Evolutionary conservation across 495 filamentous ascomycete species (phyloP).

Genomic region (Annulohypoxylon bovei): DNA sequence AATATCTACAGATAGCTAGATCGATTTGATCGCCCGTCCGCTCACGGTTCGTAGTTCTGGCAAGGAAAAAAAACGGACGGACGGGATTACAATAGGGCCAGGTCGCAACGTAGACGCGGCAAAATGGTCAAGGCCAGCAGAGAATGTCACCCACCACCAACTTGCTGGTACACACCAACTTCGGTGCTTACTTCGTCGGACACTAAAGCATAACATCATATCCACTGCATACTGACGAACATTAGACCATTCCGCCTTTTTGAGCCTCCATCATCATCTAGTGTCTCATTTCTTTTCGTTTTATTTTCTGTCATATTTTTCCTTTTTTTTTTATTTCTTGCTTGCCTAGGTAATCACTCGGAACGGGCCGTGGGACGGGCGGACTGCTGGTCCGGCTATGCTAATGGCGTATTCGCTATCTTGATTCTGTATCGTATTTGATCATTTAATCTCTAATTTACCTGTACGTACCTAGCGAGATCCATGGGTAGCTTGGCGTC

Average conservation of each 20-base stretch:
- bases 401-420: slow-evolving; percentile 12
- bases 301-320: neutral
- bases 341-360: slow-evolving; percentile 5
- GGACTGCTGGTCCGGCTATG: neutral
- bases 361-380: slow-evolving; percentile 29
- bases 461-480: slow-evolving; percentile 15
- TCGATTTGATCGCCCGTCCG: slow-evolving; percentile 37
- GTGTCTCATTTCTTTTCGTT: neutral
- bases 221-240: slow-evolving; percentile 27
- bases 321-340: neutral
- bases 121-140: neutral
- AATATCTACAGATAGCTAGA: slow-evolving; percentile 27
- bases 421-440: neutral
- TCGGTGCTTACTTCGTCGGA: neutral
- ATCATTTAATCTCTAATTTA: slow-evolving; percentile 14
- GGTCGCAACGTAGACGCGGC: neutral
- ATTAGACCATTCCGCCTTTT: slow-evolving; percentile 17
- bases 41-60: slow-evolving; percentile 16
- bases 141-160: slow-evolving; percentile 33
- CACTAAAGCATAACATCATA: slow-evolving; percentile 38
- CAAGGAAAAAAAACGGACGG: slow-evolving; percentile 16
- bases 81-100: neutral
- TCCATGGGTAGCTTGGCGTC: slow-evolving; percentile 28
- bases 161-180: neutral
- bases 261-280: slow-evolving; percentile 21